phyloP scores from a whole-genome alignment of 176 grass and related monocot genomes.

The Ampelocalamus luodianensis region DNA sequence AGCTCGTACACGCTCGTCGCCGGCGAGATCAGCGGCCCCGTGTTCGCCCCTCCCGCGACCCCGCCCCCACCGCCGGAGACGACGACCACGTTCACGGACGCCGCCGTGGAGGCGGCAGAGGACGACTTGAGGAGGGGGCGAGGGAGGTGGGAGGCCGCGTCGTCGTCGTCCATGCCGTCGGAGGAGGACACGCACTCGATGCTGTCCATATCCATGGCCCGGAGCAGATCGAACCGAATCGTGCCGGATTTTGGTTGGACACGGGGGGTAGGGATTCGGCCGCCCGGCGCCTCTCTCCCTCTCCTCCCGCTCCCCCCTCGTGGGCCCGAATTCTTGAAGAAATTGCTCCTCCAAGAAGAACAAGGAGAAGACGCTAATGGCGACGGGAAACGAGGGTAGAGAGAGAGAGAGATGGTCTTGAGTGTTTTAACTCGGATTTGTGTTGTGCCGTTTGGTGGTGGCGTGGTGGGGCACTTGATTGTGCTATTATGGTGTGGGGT shows the following conservation, averaged over 20 bases:
- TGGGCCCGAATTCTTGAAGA: not conserved
- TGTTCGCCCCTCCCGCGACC: not conserved
- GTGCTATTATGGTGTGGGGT: constrained; percentile 19
- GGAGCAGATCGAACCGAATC: constrained; percentile 38
- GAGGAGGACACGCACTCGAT: constrained; percentile 80
- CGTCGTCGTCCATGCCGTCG: constrained; percentile 64
- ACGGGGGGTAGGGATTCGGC: not conserved
- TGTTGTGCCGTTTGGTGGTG: not conserved
- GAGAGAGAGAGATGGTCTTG: not conserved
- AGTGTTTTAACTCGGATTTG: not conserved
- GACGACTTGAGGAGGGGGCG: constrained; percentile 60
- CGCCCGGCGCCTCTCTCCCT: not conserved
- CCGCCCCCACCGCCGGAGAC: constrained; percentile 30
- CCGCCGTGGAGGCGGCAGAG: constrained; percentile 32
- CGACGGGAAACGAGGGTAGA: not conserved
- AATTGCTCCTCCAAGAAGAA: not conserved
- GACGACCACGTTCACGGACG: constrained; percentile 26
- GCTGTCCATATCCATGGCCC: constrained; percentile 64
- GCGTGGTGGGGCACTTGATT: constrained; percentile 25
- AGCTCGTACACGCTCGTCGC: constrained; percentile 65
- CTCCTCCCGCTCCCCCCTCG: not conserved
- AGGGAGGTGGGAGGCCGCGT: constrained; percentile 46
- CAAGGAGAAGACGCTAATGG: not conserved
- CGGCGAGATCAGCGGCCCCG: constrained; percentile 62
- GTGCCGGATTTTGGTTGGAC: not conserved